A percentile compares a stretch with the other conserved stretches of the same genome.
Conservation (phyloP, 345 rosid species). For the Acer saccharum region DNA sequence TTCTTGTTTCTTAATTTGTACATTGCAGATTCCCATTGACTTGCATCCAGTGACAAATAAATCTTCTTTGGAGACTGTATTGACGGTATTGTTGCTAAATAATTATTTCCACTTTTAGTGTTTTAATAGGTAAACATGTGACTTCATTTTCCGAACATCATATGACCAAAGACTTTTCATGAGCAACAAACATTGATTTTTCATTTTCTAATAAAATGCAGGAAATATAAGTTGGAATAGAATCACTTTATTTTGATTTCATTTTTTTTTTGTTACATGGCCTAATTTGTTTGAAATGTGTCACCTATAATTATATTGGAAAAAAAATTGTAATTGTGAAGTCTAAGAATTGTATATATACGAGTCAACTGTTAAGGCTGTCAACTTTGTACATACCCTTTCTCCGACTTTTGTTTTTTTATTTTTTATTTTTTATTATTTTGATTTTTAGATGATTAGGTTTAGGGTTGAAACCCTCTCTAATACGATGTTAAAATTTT, state of each 20-base stretch:
- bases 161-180: neutral
- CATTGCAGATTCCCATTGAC: slow-evolving; percentile 91
- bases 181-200: neutral
- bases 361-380: neutral
- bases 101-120: slow-evolving; percentile 14
- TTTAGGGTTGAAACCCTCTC: neutral
- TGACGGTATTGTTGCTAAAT: slow-evolving; percentile 67
- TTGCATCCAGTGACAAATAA: slow-evolving; percentile 92
- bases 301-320: neutral
- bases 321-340: neutral
- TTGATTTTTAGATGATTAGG: neutral
- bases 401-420: neutral
- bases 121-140: slow-evolving; percentile 3
- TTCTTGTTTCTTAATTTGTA: slow-evolving; percentile 24
- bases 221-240: neutral
- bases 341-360: neutral
- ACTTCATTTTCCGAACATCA: neutral
- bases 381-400: neutral
- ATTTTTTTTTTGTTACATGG: neutral
- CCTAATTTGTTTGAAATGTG: neutral
- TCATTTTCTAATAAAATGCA: neutral
- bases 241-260: neutral
- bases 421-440: neutral
- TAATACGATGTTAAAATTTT: no score
- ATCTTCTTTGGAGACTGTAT: slow-evolving; percentile 94